These are phyloP conservation scores for Saccharomycopsis sp. DNA, from an alignment of 805 yeast species.

Conservation along the genomic window DNA sequence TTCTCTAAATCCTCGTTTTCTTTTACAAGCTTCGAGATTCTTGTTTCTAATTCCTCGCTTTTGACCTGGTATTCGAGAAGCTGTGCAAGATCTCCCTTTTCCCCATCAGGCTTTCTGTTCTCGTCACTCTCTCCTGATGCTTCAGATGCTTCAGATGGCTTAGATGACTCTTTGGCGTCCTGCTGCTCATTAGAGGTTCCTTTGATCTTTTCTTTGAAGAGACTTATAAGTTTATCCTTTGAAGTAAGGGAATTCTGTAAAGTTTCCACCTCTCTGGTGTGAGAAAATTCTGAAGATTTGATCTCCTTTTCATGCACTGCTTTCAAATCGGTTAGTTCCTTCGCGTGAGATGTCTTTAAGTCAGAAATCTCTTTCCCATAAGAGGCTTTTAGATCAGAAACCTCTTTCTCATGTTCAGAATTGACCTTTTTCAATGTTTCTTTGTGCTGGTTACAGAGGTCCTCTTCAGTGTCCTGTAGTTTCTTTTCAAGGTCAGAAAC, in stretches of 20 bases:
- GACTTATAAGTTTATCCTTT: not conserved
- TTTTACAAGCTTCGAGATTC: not conserved
- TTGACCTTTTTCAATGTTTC: not conserved
- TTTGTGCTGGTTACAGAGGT: not conserved
- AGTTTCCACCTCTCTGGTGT: not conserved
- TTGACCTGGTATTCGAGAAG: conserved; percentile 4
- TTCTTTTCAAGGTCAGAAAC: not conserved
- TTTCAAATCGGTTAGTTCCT: not conserved
- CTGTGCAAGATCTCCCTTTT: not conserved
- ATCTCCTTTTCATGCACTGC: not conserved
- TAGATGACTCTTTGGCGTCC: too few species aligned
- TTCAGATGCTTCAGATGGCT: too few species aligned
- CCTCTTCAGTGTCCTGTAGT: not conserved
- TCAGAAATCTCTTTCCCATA: not conserved
- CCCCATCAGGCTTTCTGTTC: not conserved
- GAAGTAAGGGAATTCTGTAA: not conserved
- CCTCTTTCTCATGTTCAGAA: not conserved
- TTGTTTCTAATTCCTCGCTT: conserved; percentile 1
- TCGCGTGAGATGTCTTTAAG: not conserved
- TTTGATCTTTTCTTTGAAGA: not conserved
- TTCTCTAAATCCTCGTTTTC: conserved; percentile 5
- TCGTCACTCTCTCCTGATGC: not conserved
- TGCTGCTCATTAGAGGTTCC: too few species aligned
- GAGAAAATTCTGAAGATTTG: not conserved
- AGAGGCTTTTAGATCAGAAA: not conserved